phyloP scores from a whole-genome alignment of 495 filamentous ascomycete species.

The Penicillium ucsense region DNA sequence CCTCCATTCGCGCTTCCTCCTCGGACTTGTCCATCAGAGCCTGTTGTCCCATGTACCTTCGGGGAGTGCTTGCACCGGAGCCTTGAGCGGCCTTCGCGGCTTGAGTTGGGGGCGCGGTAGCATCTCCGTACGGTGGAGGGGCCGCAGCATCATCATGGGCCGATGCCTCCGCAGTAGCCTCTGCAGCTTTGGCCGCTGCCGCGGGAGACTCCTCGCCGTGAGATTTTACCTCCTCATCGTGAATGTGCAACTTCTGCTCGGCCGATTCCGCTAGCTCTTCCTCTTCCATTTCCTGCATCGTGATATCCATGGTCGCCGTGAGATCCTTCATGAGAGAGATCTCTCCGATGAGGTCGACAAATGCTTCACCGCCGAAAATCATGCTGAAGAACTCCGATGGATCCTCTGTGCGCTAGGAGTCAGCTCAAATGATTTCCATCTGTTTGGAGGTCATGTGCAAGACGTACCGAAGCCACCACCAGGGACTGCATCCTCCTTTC shows the following conservation, averaged over 20 bases:
- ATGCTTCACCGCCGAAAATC: conserved; percentile 97
- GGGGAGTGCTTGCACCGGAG: conserved; percentile 60
- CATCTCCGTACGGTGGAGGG: not conserved
- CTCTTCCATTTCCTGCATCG: conserved; percentile 60
- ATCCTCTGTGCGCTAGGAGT: conserved; percentile 49
- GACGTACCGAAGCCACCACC: conserved; percentile 72
- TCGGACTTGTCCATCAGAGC: conserved; percentile 85
- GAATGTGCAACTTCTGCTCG: conserved; percentile 39
- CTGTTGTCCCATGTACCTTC: conserved; percentile 59
- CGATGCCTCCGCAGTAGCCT: conserved; percentile 14
- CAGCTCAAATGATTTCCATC: not conserved
- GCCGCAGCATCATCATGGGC: not conserved
- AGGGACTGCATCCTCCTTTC: conserved; percentile 85
- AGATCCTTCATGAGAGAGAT: conserved; percentile 89
- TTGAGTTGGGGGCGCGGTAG: not conserved
- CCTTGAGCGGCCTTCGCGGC: conserved; percentile 17
- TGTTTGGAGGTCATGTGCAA: not conserved
- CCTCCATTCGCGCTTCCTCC: conserved; percentile 65
- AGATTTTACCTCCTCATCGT: conserved; percentile 34
- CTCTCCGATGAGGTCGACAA: conserved; percentile 83
- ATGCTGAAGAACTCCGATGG: conserved; percentile 97
- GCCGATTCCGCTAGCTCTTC: conserved; percentile 47
- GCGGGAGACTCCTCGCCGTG: conserved; percentile 13
- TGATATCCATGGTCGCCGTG: conserved; percentile 85
- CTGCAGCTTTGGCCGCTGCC: conserved; percentile 9